Evolutionary conservation across 2,329 filamentous ascomycete genomes (phyloP), one percentile per base, ranked within the genome.

Genomic region (Alternaria panax): DNA sequence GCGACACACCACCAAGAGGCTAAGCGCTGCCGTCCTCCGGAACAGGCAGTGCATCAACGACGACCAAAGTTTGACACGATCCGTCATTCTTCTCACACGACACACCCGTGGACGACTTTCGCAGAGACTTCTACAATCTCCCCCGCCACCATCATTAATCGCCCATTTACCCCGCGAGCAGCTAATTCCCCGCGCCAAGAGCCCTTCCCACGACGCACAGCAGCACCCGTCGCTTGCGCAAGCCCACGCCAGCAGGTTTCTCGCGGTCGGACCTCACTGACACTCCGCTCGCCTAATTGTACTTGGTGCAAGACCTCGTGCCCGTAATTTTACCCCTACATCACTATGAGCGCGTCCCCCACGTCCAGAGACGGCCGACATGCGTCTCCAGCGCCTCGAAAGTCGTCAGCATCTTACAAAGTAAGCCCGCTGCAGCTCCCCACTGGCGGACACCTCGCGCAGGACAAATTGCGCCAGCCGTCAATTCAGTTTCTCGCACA

Each of bases 401-500:
- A 72, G 51, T 55, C 68, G 38, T 64, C 62, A 53, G 64, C 62
- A 27, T 24, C 51, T 24, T 64, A 64, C 50, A 48, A 52, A 18
- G 68, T 67, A 60, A 75, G 64, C 66, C 73, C 70, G 42, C 67
- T 71, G 38, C 62, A 70, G 59, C 57, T 70, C 25, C 67, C 69
- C n/a, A 63, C 66, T 7, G 48, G 57, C 51, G 65, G 62, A 47
- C 58, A 59, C 48, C 60, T 64, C 45, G 60, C 34, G n/a, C 64
- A 74, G 22, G 75, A 75, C 25, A 64, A 72, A 48, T 62, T 64
- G 52, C 72, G 77, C 28, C 75, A 76, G n/a, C 71, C 75, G 18
- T 77, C 76, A 7, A 76, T 79, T 28, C 77, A 79, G 62, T 79
- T 80, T 57, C 64, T 75, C 43, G 59, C 75, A 28, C 75, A 78